Percentiles rank a stretch among this genome's conserved stretches.
These are phyloP conservation scores for Westerdykella sp. DNA, from an alignment of 2,329 filamentous ascomycete species.

Conservation along the genomic window DNA sequence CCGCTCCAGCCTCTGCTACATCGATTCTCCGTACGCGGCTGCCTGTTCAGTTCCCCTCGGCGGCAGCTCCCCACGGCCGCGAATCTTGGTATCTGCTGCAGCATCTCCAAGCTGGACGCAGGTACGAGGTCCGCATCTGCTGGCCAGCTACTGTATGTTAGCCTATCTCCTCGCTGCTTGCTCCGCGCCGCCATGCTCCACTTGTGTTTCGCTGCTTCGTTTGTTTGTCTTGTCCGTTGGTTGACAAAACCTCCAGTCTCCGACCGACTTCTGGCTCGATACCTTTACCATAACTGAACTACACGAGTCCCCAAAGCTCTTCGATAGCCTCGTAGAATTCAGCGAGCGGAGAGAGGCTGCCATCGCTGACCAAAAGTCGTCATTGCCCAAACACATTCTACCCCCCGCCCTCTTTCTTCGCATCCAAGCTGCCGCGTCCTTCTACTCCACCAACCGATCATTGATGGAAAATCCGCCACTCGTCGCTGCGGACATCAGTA, in stretches of 20 bases:
- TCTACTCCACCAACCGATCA: conserved; percentile 65
- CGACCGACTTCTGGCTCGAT: conserved; percentile 68
- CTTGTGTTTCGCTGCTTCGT: conserved; percentile 1
- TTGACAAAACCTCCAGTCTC: conserved; percentile 58
- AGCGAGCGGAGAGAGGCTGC: conserved; percentile 36
- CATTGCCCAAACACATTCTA: background rate
- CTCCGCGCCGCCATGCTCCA: background rate
- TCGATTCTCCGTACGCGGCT: conserved; percentile 58
- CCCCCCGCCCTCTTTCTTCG: conserved; percentile 57
- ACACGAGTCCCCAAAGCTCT: conserved; percentile 56
- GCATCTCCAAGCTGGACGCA: conserved; percentile 59
- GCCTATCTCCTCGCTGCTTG: conserved; percentile 1
- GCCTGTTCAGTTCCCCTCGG: conserved; percentile 60
- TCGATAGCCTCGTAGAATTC: conserved; percentile 60
- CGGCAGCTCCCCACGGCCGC: conserved; percentile 48
- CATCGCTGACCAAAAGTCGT: conserved; percentile 1
- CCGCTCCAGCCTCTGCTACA: conserved; percentile 31
- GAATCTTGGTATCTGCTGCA: conserved; percentile 76
- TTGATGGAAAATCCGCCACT: conserved; percentile 71
- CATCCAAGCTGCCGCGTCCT: conserved; percentile 73
- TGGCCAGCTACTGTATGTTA: conserved; percentile 82
- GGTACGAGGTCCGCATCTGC: conserved; percentile 88
- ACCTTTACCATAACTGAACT: conserved; percentile 57
- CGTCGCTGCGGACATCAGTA: conserved; percentile 67
- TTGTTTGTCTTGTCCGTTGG: conserved; percentile 3